A percentile compares a stretch with the other conserved stretches of the same genome.
Conservation (phyloP, 1,284 basidiomycete genomes). For the Ustilago curta region DNA sequence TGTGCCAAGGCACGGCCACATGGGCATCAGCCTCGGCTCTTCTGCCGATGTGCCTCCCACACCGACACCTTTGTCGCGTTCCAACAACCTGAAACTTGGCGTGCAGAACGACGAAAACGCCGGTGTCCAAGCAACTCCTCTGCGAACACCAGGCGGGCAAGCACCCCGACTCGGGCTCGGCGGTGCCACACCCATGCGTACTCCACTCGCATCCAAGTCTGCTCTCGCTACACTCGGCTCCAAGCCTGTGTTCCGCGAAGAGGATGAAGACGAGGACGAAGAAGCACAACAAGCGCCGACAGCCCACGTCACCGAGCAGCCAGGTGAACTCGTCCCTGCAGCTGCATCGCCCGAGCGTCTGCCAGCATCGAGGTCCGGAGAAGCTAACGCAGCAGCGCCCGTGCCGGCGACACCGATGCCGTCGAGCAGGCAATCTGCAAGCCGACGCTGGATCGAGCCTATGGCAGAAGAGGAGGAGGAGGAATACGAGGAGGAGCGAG, state of each 20-base stretch:
- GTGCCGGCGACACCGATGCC: slow-evolving; percentile 51
- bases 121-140: slow-evolving; percentile 40
- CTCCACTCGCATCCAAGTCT: slow-evolving; percentile 34
- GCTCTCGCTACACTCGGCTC: slow-evolving; percentile 21
- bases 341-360: slow-evolving; percentile 15
- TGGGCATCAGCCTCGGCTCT: slow-evolving; percentile 29
- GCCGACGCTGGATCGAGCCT: slow-evolving; percentile 51
- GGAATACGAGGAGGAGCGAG: slow-evolving; percentile 29
- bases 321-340: background rate
- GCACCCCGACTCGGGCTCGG: slow-evolving; percentile 24
- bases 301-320: background rate
- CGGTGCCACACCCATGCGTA: slow-evolving; percentile 49
- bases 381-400: background rate
- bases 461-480: slow-evolving; percentile 55
- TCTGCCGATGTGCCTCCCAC: slow-evolving; percentile 50
- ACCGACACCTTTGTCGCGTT: slow-evolving; percentile 46
- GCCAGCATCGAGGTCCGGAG: background rate
- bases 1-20: slow-evolving; percentile 17
- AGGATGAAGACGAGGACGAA: slow-evolving; percentile 52
- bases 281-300: slow-evolving; percentile 14
- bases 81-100: slow-evolving; percentile 15
- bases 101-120: slow-evolving; percentile 55
- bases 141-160: slow-evolving; percentile 28
- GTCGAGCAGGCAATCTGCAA: slow-evolving; percentile 29
- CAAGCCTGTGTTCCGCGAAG: slow-evolving; percentile 43